These are phyloP conservation scores for Trypanosoma cruzi DNA, from an alignment of 208 protist genomes.

Conservation along the genomic window DNA sequence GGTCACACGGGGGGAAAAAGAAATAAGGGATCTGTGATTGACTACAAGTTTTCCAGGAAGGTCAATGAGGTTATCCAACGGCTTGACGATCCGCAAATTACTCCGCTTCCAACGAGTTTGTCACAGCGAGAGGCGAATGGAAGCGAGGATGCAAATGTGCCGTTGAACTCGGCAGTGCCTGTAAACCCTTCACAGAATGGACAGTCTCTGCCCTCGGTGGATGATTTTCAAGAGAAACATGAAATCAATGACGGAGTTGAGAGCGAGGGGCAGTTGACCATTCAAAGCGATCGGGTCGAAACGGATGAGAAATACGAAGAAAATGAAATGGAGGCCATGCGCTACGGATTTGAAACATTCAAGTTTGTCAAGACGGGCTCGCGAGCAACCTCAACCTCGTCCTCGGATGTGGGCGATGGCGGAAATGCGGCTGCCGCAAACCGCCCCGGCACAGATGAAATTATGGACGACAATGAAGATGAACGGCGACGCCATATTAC, in stretches of 20 bases:
- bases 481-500: slow-evolving; percentile 39
- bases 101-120: background rate
- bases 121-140: background rate
- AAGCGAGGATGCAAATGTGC: background rate
- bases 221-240: too few relatives aligned
- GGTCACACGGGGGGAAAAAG: background rate
- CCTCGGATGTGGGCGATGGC: background rate
- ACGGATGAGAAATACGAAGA: background rate
- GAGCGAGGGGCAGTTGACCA: too few relatives aligned
- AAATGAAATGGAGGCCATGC: slow-evolving; percentile 1
- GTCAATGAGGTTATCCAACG: slow-evolving; percentile 31
- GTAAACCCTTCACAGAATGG: background rate
- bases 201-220: too few relatives aligned
- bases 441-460: slow-evolving; percentile 9
- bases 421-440: background rate
- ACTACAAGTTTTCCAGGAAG: slow-evolving; percentile 46
- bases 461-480: slow-evolving; percentile 52
- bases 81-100: background rate
- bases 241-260: too few relatives aligned
- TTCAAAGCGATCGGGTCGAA: background rate
- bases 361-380: background rate
- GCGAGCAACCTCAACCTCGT: background rate
- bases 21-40: slow-evolving; percentile 25
- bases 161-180: background rate
- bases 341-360: background rate